Base-by-base conservation (phyloP, 2,329 filamentous ascomycete species). In the Herpotrichia juniperi region DNA sequence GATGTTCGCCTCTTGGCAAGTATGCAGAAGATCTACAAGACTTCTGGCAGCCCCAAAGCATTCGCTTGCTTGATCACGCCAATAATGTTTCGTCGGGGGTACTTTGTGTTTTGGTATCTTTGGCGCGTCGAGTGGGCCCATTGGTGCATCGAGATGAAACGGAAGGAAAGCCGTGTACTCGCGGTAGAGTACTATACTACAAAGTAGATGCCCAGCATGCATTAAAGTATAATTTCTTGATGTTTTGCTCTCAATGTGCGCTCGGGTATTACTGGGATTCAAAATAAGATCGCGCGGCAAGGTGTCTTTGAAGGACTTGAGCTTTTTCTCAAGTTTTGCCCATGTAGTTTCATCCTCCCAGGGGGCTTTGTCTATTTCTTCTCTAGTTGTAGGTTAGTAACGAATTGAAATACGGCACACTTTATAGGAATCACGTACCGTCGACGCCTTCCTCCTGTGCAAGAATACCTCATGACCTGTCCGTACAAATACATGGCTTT, bases 81-180 rank as follows among this genome's bases (percentile, higher is more conserved):
- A 90, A 62, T 87, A 90, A 1, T 25, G 75, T 62, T 37, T 11
- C 55, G 52, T 2, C 30, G 22, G 5, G 57, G 67, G 35, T 75
- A 74, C 49, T 77, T 72, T 6, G 79, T 76, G n/a, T 11, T 78
- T 66, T 2, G 80, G 74, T 50, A 87, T 85, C 0, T 74, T 75
- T 2, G 85, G 83, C 44, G 78, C 77, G 59, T 89, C 87, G 10
- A 88, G 69, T 0, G 87, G 87, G 2, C 83, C 83, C 39, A 76
- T 63, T 2, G 82, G 82, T 59, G 79, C 78, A 19, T 69, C 63
- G 57, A 76, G 78, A 16, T 76, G 74, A 39, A 87, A 76, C 1
- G 87, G 84, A 14, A 87, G 79, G 62, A 87, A 88, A 0, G 87
- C 86, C 22, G 89, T 79, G 55, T 87, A 89, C 66, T 89, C 86